Base-by-base conservation (phyloP, 2,329 filamentous ascomycete species). In the Botrytis tulipae region DNA sequence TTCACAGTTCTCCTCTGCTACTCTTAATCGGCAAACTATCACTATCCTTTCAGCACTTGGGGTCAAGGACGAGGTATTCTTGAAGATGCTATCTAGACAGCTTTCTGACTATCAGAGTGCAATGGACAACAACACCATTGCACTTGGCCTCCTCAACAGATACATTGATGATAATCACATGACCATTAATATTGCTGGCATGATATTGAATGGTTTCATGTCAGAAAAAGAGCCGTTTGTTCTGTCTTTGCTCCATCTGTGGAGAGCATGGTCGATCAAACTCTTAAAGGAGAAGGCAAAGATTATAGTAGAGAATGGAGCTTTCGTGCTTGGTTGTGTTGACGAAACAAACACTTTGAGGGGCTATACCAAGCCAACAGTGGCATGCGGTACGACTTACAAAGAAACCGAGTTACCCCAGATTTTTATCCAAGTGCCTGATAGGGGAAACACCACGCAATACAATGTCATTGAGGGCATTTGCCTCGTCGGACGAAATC, bases 241-340 rank as follows among this genome's bases (percentile, higher is more conserved):
- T 35, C 87, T 90, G 74, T 94, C 94, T 0, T 82, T 97, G 14
- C 84, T 99, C 18, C 88, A 90, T 51, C 85, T 98, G 0, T 99
- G 96, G 95, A 88, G 92, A 75, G 89, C 93, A 1, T 98, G 93
- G 93, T 93, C 92, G 0, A 88, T 97, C 77, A 97, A 97, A 79
- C 88, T 92, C 20, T 87, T 99, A 29, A 98, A 97, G 78, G 94
- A 98, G 77, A 98, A 98, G 78, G 94, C 95, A 0, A 91, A 92
- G 42, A 93, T 99, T 61, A 86, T 90, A 2, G 87, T 99, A 16
- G 90, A 94, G 10, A 83, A 95, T 73, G 94, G 95, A 1, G 95
- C 94, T 0, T 97, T 97, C 80, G 86, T 98, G 0, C 87, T 98
- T 10, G 96, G 95, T 4, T 94, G 93, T 75, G 89, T 95, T 9